phyloP scores from a whole-genome alignment of 495 filamentous ascomycete genomes.

The Aspergillus sparsus region DNA sequence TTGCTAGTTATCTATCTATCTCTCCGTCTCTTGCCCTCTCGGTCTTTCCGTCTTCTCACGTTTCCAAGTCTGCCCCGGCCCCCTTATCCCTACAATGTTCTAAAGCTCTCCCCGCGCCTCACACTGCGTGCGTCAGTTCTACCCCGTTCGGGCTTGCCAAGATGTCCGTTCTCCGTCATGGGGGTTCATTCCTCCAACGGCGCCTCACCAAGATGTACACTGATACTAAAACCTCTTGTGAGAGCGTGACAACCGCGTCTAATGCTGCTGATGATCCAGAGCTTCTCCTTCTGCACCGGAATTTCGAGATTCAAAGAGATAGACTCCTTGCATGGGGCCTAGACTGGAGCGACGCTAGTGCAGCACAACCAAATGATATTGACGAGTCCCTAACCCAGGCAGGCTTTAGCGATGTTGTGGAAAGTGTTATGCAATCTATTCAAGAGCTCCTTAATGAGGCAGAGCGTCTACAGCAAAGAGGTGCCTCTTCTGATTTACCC shows the following conservation, averaged over 20 bases:
- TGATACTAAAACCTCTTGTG: constrained; percentile 86
- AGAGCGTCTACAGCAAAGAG: constrained; percentile 69
- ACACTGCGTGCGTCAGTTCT: constrained; percentile 20
- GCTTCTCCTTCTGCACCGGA: constrained; percentile 55
- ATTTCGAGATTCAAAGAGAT: constrained; percentile 58
- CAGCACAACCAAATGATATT: constrained; percentile 70
- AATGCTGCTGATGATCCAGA: constrained; percentile 58
- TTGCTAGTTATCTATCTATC: constrained; percentile 1
- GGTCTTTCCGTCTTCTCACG: constrained; percentile 6
- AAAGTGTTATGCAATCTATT: constrained; percentile 86
- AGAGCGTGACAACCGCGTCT: constrained; percentile 73
- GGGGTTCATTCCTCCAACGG: constrained; percentile 55
- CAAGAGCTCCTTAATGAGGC: constrained; percentile 84
- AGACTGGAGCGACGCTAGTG: constrained; percentile 79
- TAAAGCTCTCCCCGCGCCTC: constrained; percentile 20
- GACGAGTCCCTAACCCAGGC: constrained; percentile 82
- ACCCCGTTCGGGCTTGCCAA: constrained; percentile 32
- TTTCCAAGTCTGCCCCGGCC: constrained; percentile 1
- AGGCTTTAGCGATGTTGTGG: constrained; percentile 82
- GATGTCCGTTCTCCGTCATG: constrained; percentile 53
- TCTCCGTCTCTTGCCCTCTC: constrained; percentile 15
- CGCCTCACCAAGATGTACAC: constrained; percentile 87
- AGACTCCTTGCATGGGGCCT: constrained; percentile 84
- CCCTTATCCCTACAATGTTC: constrained; percentile 24
- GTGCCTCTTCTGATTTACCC: constrained; percentile 39